Evolutionary conservation across 208 protist species (phyloP).

Genomic region (Acanthamoeba triangularis): DNA sequence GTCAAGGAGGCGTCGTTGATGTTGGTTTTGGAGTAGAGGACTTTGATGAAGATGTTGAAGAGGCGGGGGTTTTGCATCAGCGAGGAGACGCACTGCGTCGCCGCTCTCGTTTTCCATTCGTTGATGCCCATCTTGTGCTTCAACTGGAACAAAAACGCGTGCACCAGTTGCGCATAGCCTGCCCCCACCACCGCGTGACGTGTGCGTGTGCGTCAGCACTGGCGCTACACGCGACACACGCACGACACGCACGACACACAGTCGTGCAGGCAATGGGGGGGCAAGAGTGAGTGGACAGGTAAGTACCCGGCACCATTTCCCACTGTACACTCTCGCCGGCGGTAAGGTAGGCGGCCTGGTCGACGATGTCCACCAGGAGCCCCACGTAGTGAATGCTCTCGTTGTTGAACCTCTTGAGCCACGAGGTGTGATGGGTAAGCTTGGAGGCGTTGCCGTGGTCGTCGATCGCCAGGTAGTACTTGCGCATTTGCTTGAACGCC

Average conservation of each 20-base stretch:
- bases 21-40: slow-evolving; percentile 71
- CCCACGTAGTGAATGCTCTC: slow-evolving; percentile 53
- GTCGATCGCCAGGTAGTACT: slow-evolving; percentile 20
- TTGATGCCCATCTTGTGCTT: slow-evolving; percentile 52
- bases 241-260: too few relatives aligned
- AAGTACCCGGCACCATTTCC: slow-evolving; percentile 28
- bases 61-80: slow-evolving; percentile 52
- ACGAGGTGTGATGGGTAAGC: slow-evolving; percentile 39
- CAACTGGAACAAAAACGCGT: slow-evolving; percentile 62
- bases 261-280: not conserved
- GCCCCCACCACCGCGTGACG: not conserved
- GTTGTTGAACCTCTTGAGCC: slow-evolving; percentile 68
- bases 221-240: too few relatives aligned
- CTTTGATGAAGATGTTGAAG: slow-evolving; percentile 62
- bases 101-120: slow-evolving; percentile 32
- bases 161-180: slow-evolving; percentile 68
- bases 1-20: slow-evolving; percentile 5
- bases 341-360: slow-evolving; percentile 47
- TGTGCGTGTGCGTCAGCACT: not conserved
- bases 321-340: slow-evolving; percentile 58
- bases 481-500: slow-evolving; percentile 43
- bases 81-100: slow-evolving; percentile 11
- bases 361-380: slow-evolving; percentile 56
- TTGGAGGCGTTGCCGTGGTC: slow-evolving; percentile 52
- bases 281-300: not conserved